These are phyloP conservation scores for Bidens hawaiensis DNA, from an alignment of 140 eudicot genomes.

Conservation along the genomic window DNA sequence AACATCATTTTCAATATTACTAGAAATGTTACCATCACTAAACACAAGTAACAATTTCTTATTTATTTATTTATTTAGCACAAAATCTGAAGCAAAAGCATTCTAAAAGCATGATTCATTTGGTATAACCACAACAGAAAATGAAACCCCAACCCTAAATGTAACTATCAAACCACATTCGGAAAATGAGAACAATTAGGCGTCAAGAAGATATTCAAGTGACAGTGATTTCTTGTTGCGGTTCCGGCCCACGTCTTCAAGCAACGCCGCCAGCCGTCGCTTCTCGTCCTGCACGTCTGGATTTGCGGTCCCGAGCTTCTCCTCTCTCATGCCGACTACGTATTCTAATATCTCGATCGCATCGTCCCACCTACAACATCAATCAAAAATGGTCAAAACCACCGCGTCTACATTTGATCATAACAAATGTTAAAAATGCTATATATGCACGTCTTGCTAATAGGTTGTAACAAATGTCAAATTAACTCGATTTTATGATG, in stretches of 20 bases:
- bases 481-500: no score
- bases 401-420: not conserved
- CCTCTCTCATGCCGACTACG: slow-evolving; percentile 86
- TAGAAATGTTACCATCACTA: slow-evolving; percentile 11
- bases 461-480: no score
- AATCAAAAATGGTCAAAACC: not conserved
- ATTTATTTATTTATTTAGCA: slow-evolving; percentile 22
- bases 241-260: slow-evolving; percentile 62
- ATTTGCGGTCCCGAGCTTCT: slow-evolving; percentile 95
- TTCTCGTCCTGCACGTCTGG: slow-evolving; percentile 86
- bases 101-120: slow-evolving; percentile 24
- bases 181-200: slow-evolving; percentile 17
- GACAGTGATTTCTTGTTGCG: slow-evolving; percentile 66
- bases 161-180: slow-evolving; percentile 9
- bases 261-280: slow-evolving; percentile 51
- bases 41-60: slow-evolving; percentile 7
- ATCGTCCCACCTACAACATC: slow-evolving; percentile 55
- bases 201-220: slow-evolving; percentile 62
- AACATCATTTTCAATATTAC: slow-evolving; percentile 11
- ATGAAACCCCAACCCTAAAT: slow-evolving; percentile 30
- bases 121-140: slow-evolving; percentile 32
- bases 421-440: not conserved
- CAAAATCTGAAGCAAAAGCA: slow-evolving; percentile 34
- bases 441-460: no score
- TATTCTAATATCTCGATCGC: slow-evolving; percentile 85